Conservation (phyloP, 805 yeast species). For the Candida stauntonica region DNA sequence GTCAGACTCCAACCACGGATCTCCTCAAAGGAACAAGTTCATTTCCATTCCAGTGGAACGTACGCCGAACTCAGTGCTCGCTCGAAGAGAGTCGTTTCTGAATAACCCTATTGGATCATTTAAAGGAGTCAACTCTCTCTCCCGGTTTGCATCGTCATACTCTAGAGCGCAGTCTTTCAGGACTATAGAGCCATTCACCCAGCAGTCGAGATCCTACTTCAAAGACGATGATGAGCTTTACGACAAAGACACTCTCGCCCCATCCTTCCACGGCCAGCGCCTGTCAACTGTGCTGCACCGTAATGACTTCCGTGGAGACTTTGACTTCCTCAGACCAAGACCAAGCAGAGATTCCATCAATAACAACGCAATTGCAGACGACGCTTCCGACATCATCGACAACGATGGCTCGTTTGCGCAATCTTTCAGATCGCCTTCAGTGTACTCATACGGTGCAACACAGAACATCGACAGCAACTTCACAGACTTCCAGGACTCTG, state of each 20-base stretch:
- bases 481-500: constrained; percentile 42
- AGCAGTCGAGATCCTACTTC: constrained; percentile 56
- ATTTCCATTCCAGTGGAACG: constrained; percentile 19
- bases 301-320: constrained; percentile 27
- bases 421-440: constrained; percentile 27
- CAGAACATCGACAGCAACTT: constrained; percentile 36
- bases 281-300: constrained; percentile 48
- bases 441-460: constrained; percentile 30
- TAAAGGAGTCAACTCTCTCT: constrained; percentile 62
- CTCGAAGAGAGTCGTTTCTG: constrained; percentile 36
- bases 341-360: constrained; percentile 16
- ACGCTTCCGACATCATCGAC: constrained; percentile 33
- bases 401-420: constrained; percentile 32
- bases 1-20: constrained; percentile 3
- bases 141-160: constrained; percentile 75
- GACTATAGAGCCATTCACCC: constrained; percentile 42
- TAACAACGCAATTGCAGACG: constrained; percentile 17
- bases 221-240: constrained; percentile 57
- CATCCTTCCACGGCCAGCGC: constrained; percentile 59
- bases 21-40: constrained; percentile 11
- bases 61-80: constrained; percentile 18
- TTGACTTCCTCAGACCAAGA: constrained; percentile 25
- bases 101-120: constrained; percentile 53
- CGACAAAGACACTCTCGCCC: constrained; percentile 67
- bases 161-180: constrained; percentile 74